These are phyloP conservation scores for Penicillium ochrochloron DNA, from an alignment of 495 filamentous ascomycete species.

Conservation along the genomic window DNA sequence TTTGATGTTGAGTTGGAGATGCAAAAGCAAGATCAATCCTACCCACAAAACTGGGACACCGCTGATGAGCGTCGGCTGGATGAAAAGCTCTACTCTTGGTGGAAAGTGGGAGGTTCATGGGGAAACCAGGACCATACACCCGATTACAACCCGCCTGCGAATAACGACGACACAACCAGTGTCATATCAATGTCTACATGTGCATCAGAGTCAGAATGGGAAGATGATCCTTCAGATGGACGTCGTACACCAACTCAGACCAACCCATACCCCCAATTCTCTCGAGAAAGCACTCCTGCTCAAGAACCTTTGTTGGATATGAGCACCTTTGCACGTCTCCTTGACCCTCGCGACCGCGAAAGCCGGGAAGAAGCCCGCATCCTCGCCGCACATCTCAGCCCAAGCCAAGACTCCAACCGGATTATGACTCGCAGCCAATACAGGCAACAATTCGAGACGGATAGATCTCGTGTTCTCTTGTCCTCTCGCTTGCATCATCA, in stretches of 20 bases:
- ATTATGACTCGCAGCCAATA: conserved; percentile 84
- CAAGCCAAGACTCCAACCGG: conserved; percentile 41
- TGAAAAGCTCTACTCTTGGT: conserved; percentile 77
- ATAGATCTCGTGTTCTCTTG: conserved; percentile 68
- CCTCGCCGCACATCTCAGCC: conserved; percentile 77
- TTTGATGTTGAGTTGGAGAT: conserved; percentile 82
- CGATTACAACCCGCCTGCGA: conserved; percentile 60
- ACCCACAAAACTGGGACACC: conserved; percentile 34
- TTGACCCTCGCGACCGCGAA: conserved; percentile 78
- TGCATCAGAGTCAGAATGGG: conserved; percentile 60
- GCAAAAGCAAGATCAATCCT: conserved; percentile 57
- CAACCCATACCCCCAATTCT: conserved; percentile 47
- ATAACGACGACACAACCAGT: conserved; percentile 76
- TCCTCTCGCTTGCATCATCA: conserved; percentile 38
- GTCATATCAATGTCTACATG: conserved; percentile 67
- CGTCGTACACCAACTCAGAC: conserved; percentile 77
- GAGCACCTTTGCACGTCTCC: conserved; percentile 73
- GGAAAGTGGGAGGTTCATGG: conserved; percentile 79
- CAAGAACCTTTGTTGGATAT: conserved; percentile 68
- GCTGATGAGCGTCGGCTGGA: conserved; percentile 69
- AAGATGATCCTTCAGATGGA: conserved; percentile 58
- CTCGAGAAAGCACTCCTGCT: conserved; percentile 62
- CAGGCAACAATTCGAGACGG: conserved; percentile 64
- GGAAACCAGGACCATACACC: conserved; percentile 77
- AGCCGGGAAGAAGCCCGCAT: conserved; percentile 80